Evolutionary conservation across 257 asterid species (phyloP).

Genomic region (Thymus mandschuricus): DNA sequence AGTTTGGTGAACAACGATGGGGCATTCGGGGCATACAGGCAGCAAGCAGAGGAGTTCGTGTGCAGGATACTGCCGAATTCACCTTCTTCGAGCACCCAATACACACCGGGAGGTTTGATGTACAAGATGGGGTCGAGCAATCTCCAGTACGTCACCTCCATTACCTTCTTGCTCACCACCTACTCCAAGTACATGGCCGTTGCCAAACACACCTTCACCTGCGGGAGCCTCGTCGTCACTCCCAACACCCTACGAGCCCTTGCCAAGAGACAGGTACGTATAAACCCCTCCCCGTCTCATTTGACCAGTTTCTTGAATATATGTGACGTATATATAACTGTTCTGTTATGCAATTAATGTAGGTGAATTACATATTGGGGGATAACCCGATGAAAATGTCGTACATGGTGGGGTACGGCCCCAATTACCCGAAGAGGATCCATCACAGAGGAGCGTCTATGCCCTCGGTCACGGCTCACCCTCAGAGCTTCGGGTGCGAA

Average conservation of each 20-base stretch:
- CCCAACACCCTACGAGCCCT: constrained; percentile 45
- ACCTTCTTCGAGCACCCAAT: constrained; percentile 68
- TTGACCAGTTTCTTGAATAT: too few relatives aligned
- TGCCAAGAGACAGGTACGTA: constrained; percentile 45
- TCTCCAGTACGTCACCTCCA: constrained; percentile 80
- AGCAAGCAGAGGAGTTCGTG: constrained; percentile 68
- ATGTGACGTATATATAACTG: too few relatives aligned
- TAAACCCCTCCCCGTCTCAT: too few relatives aligned
- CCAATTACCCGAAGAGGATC: constrained; percentile 59
- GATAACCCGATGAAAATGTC: constrained; percentile 84
- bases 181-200: constrained; percentile 86
- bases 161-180: constrained; percentile 71
- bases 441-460: constrained; percentile 89
- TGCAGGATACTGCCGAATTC: constrained; percentile 75
- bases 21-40: constrained; percentile 50
- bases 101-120: constrained; percentile 79
- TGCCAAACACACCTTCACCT: constrained; percentile 52
- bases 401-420: constrained; percentile 87
- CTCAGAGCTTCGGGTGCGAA: constrained; percentile 62
- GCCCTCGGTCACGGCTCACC: constrained; percentile 56
- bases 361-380: constrained; percentile 86
- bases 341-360: background rate
- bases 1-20: constrained; percentile 53
- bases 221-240: constrained; percentile 54
- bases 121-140: constrained; percentile 67